Evolutionary conservation across 495 filamentous ascomycete species (phyloP), one percentile per base, ranked within the genome.

Genomic region (Darksidea phi): DNA sequence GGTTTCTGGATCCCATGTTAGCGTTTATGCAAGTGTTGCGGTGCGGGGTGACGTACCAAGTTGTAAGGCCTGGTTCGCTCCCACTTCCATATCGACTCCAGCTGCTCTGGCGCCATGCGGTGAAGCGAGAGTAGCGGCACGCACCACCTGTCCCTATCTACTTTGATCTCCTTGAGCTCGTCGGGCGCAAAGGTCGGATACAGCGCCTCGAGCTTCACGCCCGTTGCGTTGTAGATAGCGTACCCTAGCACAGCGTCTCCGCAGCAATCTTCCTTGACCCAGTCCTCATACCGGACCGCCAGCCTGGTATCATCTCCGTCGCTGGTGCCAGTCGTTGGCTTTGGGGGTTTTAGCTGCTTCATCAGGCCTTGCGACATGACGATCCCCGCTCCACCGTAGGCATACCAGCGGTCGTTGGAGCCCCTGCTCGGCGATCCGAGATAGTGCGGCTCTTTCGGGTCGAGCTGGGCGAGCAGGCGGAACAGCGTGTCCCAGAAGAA

Each of bases 401-500:
- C 60, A 37, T 60, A 67, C 13, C 42, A 48, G 45, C 48, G 42
- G 47, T 59, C 48, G 24, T 48, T n/a, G 15, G 49, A 32, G 26
- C 53, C 50, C n/a, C 48, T 46, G 2, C 36, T 43, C 0, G 59
- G 65, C 21, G 59, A 56, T 11, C 65, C 65, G 24, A 67, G 55
- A 55, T 67, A 67, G 54, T 64, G 65, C 21, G 41, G 26, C 5
- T 20, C 49, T 12, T 15, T 26, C 1, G 49, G 28, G 23, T 67
- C 60, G 13, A 67, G 13, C 41, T 60, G 54, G 34, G 59, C 60
- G 18, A 64, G 55, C 24, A 67, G 56, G 45, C 60, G 60, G 51
- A 67, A 67, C 50, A 67, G 51, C 25, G 54, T 67, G 56, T 67
- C 65, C 65, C 65, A 67, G 46, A 67, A 60, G 21, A 55, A 60